Conservation (phyloP, 23 red algal species). For the Pyropia haitanensis region DNA sequence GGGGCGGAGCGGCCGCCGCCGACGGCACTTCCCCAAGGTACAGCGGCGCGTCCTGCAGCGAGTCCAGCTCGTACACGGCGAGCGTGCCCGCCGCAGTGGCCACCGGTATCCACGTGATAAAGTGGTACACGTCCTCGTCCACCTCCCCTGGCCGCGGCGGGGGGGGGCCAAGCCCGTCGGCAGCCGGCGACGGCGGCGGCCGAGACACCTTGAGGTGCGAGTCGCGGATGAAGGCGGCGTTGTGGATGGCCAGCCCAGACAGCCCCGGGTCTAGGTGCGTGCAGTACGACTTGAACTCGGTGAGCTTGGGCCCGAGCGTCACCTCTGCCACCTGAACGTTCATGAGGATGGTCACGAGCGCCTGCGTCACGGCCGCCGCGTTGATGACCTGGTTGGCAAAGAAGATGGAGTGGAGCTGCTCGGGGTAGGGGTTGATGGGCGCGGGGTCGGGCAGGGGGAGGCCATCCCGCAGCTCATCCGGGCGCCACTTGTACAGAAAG, state of each 20-base stretch:
- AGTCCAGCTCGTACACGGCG: conserved; percentile 85
- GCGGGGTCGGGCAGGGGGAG: neutral
- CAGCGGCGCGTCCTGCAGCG: conserved; percentile 63
- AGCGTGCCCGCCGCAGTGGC: neutral
- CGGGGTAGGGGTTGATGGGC: conserved; percentile 7
- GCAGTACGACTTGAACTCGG: conserved; percentile 47
- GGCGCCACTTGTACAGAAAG: conserved; percentile 90
- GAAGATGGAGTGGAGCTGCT: conserved; percentile 20
- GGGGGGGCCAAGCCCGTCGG: neutral
- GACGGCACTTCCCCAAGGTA: conserved; percentile 23
- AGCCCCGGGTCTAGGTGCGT: conserved; percentile 60
- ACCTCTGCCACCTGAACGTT: conserved; percentile 24
- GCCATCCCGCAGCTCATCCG: conserved; percentile 11
- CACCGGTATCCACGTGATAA: conserved; percentile 74
- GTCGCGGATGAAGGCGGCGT: conserved; percentile 59
- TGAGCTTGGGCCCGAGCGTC: conserved; percentile 41
- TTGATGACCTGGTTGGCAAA: conserved; percentile 88
- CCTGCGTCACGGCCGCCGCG: conserved; percentile 88
- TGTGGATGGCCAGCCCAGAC: conserved; percentile 62
- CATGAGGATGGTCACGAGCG: conserved; percentile 76
- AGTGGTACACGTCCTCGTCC: conserved; percentile 89
- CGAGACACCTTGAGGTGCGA: conserved; percentile 54
- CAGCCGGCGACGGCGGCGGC: conserved; percentile 7
- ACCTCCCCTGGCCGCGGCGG: neutral
- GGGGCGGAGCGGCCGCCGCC: too few species aligned